A percentile compares a stretch with the other conserved stretches of the same genome.
Conservation (phyloP, 164 flowering plant species). For the Liriodendron chinense region DNA sequence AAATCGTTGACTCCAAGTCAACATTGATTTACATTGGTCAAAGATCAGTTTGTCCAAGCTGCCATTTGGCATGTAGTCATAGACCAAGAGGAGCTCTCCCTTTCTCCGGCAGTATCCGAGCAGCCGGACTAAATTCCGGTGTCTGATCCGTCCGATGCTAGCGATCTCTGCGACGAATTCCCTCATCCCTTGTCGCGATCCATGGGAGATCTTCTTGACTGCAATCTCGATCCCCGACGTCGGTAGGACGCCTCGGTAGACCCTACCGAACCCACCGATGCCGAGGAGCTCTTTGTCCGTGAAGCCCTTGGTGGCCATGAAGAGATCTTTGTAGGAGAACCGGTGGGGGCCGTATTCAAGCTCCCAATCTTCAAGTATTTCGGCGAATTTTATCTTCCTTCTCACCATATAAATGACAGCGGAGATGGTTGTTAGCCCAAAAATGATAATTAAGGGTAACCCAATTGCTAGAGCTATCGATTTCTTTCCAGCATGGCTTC, state of each 20-base stretch:
- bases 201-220: slow-evolving; percentile 25
- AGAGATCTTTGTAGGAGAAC: slow-evolving; percentile 19
- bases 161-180: slow-evolving; percentile 25
- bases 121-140: slow-evolving; percentile 19
- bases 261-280: slow-evolving; percentile 23
- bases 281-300: slow-evolving; percentile 16
- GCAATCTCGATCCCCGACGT: slow-evolving; percentile 14
- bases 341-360: slow-evolving; percentile 14
- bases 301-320: slow-evolving; percentile 22
- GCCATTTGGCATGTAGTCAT: slow-evolving; percentile 20
- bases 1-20: slow-evolving; percentile 20
- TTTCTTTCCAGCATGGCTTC: slow-evolving; percentile 10
- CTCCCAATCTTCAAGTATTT: slow-evolving; percentile 22
- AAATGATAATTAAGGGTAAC: background rate
- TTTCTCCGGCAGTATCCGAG: slow-evolving; percentile 21
- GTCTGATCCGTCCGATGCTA: slow-evolving; percentile 22
- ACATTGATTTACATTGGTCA: background rate
- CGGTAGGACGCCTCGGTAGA: slow-evolving; percentile 19
- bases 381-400: slow-evolving; percentile 11
- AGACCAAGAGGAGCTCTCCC: slow-evolving; percentile 22
- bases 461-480: slow-evolving; percentile 7
- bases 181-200: slow-evolving; percentile 25
- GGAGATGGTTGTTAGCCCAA: background rate
- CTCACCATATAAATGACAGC: background rate
- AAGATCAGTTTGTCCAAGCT: slow-evolving; percentile 22